Evolutionary conservation across 1,139 yeast species (phyloP), one percentile per base, ranked within the genome.

Genomic region (Yamadazyma dendronema): DNA sequence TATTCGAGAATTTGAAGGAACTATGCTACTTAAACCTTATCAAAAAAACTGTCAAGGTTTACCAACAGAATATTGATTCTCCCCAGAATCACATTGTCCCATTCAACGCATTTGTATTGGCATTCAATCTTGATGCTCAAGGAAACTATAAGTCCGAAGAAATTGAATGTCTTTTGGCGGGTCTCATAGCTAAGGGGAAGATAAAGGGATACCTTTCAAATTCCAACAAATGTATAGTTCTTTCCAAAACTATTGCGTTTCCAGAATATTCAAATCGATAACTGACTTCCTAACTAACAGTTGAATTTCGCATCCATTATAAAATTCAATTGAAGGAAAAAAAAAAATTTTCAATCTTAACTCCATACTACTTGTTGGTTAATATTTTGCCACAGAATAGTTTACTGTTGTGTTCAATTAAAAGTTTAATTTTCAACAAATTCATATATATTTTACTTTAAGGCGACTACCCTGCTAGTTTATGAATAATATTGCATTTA

Each of bases 171-270:
- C 60, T 77, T 17, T 50, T 89, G 29, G 90, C 96, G 0, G 76
- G 76, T 39, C 61, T 85, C 49, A 87, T 90, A 13, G 67, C 72
- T 35, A 62, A 60, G 30, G 86, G 87, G 9, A 64, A 63, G 39
- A 67, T 89, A 41, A 88, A 85, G 61, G 97, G 97, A 1, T 90
- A 89, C 57, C 62, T 90, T 17, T 84, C 95, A 6, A 94, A 87
- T 53, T 75, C 79, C 12, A 79, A 84, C 49, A 67, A 78, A 37
- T 84, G 86, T 41, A 65, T 89, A 21, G 96, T 90, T 12, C 61
- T 90, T 40, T 83, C 95, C 48, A 86, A 84, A 56, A 75, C 71
- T 19, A 77, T 77, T 22, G 82, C 96, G 3, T 90, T 90, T 54
- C 95, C 94, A 13, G 30, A 33, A 6, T 26, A 26, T 14, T 24